phyloP scores from a whole-genome alignment of 2,329 filamentous ascomycete species.

The Clarireedia homoeocarpa region DNA sequence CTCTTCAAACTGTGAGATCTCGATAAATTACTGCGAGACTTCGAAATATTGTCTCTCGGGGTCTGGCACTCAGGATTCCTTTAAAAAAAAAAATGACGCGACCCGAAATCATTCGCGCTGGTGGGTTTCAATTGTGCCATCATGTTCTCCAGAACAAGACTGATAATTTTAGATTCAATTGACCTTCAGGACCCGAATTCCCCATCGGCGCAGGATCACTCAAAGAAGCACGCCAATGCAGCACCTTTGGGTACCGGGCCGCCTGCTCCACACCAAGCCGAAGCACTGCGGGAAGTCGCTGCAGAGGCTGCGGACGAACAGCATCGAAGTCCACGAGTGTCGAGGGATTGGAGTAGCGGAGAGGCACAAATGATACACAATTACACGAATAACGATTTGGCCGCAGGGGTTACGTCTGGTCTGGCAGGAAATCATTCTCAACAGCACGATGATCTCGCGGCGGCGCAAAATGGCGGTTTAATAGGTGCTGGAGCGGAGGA shows the following conservation, averaged over 20 bases:
- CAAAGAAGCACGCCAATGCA: constrained; percentile 44
- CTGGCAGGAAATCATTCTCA: constrained; percentile 32
- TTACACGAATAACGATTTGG: constrained; percentile 38
- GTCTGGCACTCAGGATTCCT: background rate
- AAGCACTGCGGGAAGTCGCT: constrained; percentile 72
- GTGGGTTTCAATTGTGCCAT: constrained; percentile 30
- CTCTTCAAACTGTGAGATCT: constrained; percentile 2
- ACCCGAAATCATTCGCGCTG: constrained; percentile 48
- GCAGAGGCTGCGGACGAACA: constrained; percentile 71
- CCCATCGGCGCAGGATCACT: constrained; percentile 79
- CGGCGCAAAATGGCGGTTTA: constrained; percentile 53
- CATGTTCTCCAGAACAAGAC: constrained; percentile 5
- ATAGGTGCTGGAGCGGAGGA: constrained; percentile 44
- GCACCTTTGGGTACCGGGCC: constrained; percentile 41
- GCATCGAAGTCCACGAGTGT: constrained; percentile 53
- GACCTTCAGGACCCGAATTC: constrained; percentile 81
- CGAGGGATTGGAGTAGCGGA: constrained; percentile 40
- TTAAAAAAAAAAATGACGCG: constrained; percentile 40
- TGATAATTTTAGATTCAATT: constrained; percentile 65
- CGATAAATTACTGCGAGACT: background rate
- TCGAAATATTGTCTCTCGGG: background rate
- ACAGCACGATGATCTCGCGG: constrained; percentile 50
- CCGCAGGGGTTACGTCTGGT: constrained; percentile 34
- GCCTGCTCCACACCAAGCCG: constrained; percentile 64
- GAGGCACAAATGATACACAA: constrained; percentile 23